These are phyloP conservation scores for Thalassiosira ordinaria DNA, from an alignment of 352 stramenopile genomes.

Conservation along the genomic window DNA sequence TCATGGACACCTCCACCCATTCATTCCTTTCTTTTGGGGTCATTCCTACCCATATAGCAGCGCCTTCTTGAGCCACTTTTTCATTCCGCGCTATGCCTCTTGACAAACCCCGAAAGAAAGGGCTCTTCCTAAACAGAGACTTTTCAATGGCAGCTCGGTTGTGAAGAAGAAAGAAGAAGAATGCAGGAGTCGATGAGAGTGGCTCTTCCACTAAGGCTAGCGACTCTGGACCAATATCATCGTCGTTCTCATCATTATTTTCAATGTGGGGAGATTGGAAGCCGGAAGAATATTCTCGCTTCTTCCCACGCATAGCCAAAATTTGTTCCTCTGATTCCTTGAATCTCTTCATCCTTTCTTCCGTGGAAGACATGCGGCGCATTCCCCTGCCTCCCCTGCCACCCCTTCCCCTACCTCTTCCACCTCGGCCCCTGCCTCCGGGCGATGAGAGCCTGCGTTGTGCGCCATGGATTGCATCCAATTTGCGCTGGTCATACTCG, in stretches of 20 bases:
- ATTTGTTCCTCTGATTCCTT: conserved; percentile 16
- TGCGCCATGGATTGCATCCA: not conserved
- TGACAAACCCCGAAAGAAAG: conserved; percentile 66
- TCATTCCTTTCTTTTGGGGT: conserved; percentile 49
- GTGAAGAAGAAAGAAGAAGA: conserved; percentile 82
- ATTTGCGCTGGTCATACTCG: conserved; percentile 27
- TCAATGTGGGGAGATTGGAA: conserved; percentile 46
- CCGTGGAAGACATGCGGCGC: conserved; percentile 27
- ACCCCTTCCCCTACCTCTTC: conserved; percentile 25
- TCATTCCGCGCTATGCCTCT: conserved; percentile 73
- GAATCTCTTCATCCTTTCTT: conserved; percentile 30
- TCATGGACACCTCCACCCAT: conserved; percentile 77
- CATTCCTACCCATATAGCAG: conserved; percentile 68
- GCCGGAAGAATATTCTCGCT: conserved; percentile 28
- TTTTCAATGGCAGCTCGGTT: conserved; percentile 77
- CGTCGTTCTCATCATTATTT: conserved; percentile 41
- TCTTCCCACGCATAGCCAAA: conserved; percentile 3
- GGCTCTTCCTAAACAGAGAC: conserved; percentile 58
- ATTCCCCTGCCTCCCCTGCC: not conserved
- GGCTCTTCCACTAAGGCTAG: conserved; percentile 46
- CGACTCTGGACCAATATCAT: conserved; percentile 25
- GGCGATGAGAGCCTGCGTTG: conserved; percentile 4
- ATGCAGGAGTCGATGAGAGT: conserved; percentile 63
- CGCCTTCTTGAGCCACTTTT: conserved; percentile 77
- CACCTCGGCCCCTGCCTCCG: conserved; percentile 18